A percentile compares a stretch with the other conserved stretches of the same genome.
phyloP scores from a whole-genome alignment of 805 yeast genomes.

The Candida cerambycidarum region DNA sequence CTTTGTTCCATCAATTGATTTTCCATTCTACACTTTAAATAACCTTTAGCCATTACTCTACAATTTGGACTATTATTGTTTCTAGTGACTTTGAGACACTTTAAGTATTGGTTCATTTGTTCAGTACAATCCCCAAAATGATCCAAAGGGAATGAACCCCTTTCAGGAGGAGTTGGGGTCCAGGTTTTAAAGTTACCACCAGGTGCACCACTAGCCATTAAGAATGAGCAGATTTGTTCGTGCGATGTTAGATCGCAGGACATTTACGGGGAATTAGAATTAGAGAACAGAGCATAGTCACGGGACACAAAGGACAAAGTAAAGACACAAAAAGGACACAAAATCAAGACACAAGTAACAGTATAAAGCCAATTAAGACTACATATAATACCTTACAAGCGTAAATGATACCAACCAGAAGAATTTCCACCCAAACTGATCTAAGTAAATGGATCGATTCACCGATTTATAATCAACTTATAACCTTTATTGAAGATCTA shows the following conservation, averaged over 20 bases:
- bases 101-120: slow-evolving; percentile 71
- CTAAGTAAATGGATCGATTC: slow-evolving; percentile 59
- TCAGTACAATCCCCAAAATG: slow-evolving; percentile 80
- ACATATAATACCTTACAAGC: too few relatives aligned
- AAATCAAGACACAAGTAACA: too few relatives aligned
- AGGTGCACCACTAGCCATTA: slow-evolving; percentile 42
- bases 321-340: neutral
- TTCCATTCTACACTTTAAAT: slow-evolving; percentile 87
- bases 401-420: slow-evolving; percentile 13
- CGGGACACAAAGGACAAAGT: neutral
- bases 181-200: slow-evolving; percentile 38
- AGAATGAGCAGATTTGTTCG: neutral
- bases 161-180: slow-evolving; percentile 90
- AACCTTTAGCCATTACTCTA: slow-evolving; percentile 75
- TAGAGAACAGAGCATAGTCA: neutral
- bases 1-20: slow-evolving; percentile 47
- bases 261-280: neutral
- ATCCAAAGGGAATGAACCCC: slow-evolving; percentile 95
- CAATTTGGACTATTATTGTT: slow-evolving; percentile 93
- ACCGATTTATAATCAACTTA: slow-evolving; percentile 47
- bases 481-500: slow-evolving; percentile 55
- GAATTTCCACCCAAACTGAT: slow-evolving; percentile 61
- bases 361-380: too few relatives aligned
- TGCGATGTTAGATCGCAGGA: too few relatives aligned
- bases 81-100: slow-evolving; percentile 72